These are phyloP conservation scores for Vigna radiata DNA, from an alignment of 306 rosid genomes.

Conservation along the genomic window DNA sequence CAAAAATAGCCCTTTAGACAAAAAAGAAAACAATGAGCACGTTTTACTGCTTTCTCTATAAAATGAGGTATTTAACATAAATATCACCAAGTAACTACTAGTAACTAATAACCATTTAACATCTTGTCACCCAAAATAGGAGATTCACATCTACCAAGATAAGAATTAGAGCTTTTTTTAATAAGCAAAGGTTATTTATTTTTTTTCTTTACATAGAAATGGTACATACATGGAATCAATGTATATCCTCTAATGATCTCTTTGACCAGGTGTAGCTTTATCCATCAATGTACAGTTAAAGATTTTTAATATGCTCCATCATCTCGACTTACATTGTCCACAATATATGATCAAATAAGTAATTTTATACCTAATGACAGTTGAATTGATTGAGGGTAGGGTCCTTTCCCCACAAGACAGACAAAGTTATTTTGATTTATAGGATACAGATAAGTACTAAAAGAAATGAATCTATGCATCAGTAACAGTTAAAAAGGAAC, in stretches of 20 bases:
- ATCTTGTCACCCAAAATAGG: not conserved
- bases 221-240: not conserved
- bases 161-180: not conserved
- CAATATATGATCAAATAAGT: not conserved
- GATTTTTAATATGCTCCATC: not conserved
- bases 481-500: constrained; percentile 49
- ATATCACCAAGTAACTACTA: not conserved
- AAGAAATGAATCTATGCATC: constrained; percentile 12
- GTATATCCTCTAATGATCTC: not conserved
- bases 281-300: not conserved
- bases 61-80: not conserved
- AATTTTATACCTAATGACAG: not conserved
- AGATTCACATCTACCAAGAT: not conserved
- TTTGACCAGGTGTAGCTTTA: not conserved
- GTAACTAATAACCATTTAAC: not conserved
- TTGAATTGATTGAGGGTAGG: not conserved
- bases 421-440: not conserved
- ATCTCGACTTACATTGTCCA: not conserved
- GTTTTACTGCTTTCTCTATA: constrained; percentile 9
- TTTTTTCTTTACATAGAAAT: not conserved
- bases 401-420: constrained; percentile 18
- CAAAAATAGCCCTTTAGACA: constrained; percentile 15
- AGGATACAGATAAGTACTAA: not conserved
- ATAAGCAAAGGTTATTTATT: not conserved
- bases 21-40: not conserved